A percentile compares a stretch with the other conserved stretches of the same genome.
Conservation (phyloP, 129 eudicot genomes). For the Calendula officinalis region DNA sequence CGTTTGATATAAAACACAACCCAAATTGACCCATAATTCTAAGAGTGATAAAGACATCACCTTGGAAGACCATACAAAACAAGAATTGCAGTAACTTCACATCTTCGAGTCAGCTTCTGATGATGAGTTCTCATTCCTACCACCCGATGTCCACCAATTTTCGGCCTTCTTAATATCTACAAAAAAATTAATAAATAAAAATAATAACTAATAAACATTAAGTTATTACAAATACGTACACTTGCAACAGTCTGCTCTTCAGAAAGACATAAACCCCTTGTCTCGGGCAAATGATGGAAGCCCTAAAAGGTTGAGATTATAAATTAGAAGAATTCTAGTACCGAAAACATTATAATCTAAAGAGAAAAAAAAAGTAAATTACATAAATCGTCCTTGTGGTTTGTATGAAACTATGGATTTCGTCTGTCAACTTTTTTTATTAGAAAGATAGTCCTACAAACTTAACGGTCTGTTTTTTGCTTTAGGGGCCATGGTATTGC, state of each 20-base stretch:
- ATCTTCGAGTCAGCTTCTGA: conserved; percentile 77
- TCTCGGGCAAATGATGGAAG: conserved; percentile 97
- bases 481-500: too few relatives aligned
- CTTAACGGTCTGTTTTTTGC: too few relatives aligned
- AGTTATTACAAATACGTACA: conserved; percentile 45
- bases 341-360: conserved; percentile 6
- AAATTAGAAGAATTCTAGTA: conserved; percentile 23
- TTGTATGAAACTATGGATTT: too few relatives aligned
- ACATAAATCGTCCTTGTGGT: too few relatives aligned
- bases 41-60: conserved; percentile 33
- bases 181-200: background rate
- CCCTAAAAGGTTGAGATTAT: conserved; percentile 49
- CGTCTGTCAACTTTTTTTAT: too few relatives aligned
- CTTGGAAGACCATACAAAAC: conserved; percentile 96
- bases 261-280: conserved; percentile 96
- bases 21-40: background rate
- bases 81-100: conserved; percentile 98
- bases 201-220: conserved; percentile 9
- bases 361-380: background rate
- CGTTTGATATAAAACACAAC: background rate
- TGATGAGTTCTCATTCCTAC: conserved; percentile 94
- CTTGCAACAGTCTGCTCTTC: conserved; percentile 94
- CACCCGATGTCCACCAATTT: conserved; percentile 71
- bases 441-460: too few relatives aligned
- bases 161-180: conserved; percentile 77